phyloP scores from a whole-genome alignment of 2,329 filamentous ascomycete genomes.

The Volutella citrinella region DNA sequence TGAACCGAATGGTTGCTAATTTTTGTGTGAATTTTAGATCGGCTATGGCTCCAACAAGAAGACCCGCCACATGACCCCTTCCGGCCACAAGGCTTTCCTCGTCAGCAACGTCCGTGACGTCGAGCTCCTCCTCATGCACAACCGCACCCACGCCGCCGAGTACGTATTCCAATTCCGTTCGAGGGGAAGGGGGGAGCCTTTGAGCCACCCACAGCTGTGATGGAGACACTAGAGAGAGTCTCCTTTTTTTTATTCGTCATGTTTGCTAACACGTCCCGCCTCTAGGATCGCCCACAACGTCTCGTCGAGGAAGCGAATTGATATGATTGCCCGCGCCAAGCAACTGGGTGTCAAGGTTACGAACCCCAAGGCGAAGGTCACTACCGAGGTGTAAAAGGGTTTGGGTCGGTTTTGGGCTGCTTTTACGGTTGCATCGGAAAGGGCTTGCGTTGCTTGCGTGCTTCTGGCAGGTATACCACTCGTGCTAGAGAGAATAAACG shows the following conservation, averaged over 20 bases:
- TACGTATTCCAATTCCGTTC: conserved; percentile 55
- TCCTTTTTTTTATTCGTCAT: too few species aligned
- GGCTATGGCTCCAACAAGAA: conserved; percentile 99
- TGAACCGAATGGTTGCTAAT: conserved; percentile 14
- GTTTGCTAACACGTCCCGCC: conserved; percentile 22
- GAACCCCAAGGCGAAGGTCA: conserved; percentile 98
- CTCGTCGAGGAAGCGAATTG: conserved; percentile 97
- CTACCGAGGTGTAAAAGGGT: conserved; percentile 75
- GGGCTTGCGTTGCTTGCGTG: conserved; percentile 28
- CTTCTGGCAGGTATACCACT: conserved; percentile 27
- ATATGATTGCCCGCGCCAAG: conserved; percentile 97
- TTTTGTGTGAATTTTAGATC: conserved; percentile 62
- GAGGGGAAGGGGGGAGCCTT: too few species aligned
- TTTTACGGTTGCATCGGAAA: conserved; percentile 31
- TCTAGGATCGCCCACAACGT: conserved; percentile 98
- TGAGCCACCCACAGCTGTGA: too few species aligned
- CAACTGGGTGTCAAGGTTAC: conserved; percentile 99
- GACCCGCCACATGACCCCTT: conserved; percentile 98
- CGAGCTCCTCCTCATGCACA: conserved; percentile 99
- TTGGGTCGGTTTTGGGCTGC: conserved; percentile 27
- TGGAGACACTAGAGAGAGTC: too few species aligned
- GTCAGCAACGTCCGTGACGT: conserved; percentile 96
- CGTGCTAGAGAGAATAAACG: conserved; percentile 29
- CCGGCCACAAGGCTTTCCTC: conserved; percentile 99
- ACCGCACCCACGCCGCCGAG: conserved; percentile 98